phyloP scores from a whole-genome alignment of 768 basidiomycete genomes.

The Pleurotus giganteus region DNA sequence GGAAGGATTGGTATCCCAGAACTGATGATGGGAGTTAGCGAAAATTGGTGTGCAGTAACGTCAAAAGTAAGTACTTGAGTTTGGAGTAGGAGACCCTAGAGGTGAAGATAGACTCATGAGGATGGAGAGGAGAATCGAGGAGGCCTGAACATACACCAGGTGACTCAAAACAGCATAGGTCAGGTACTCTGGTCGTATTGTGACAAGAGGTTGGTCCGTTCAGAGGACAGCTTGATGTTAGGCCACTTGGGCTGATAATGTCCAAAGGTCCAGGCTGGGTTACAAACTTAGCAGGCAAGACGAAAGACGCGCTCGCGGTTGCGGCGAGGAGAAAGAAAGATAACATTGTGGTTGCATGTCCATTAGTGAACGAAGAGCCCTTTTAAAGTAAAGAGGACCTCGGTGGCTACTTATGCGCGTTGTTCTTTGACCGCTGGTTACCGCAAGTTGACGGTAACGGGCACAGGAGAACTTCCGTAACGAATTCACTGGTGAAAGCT shows the following conservation, averaged over 20 bases:
- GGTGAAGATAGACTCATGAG: not conserved
- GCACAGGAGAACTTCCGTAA: no score
- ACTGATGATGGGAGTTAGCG: conserved; percentile 24
- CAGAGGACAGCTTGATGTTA: conserved; percentile 2
- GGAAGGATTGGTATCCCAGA: conserved; percentile 53
- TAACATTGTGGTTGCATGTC: not conserved
- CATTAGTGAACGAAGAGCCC: no score
- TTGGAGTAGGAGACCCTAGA: conserved; percentile 20
- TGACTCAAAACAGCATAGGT: conserved; percentile 20
- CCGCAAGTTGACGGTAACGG: no score
- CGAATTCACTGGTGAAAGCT: no score
- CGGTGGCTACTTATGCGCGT: no score
- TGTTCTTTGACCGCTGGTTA: no score
- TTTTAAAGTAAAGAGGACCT: no score
- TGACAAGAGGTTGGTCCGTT: conserved; percentile 13
- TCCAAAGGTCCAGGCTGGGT: not conserved
- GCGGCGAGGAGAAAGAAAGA: not conserved
- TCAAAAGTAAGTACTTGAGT: conserved; percentile 14
- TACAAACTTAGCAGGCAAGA: not conserved
- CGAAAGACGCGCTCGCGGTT: not conserved
- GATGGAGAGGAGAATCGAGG: not conserved
- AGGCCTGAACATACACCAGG: conserved; percentile 15
- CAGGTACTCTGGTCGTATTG: conserved; percentile 11
- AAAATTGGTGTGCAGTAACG: not conserved
- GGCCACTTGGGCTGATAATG: not conserved